Conservation (phyloP, 169 alveolate genomes). For the Hepatocystis sp. region DNA sequence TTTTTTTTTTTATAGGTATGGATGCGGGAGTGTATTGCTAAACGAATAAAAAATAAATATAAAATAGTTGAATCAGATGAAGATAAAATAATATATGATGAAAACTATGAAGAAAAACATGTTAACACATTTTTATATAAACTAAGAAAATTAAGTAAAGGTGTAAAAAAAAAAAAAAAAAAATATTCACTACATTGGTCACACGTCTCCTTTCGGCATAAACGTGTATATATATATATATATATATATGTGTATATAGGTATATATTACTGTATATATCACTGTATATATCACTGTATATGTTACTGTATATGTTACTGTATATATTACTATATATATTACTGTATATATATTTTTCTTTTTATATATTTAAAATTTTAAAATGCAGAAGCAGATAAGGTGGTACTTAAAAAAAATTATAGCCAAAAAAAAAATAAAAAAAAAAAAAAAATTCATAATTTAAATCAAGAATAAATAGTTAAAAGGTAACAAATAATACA, state of each 20-base stretch:
- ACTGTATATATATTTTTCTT: too few species aligned
- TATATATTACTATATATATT: too few species aligned
- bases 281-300: too few species aligned
- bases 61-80: constrained; percentile 44
- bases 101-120: constrained; percentile 69
- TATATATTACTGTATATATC: too few species aligned
- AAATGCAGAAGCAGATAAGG: constrained; percentile 30
- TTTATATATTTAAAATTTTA: too few species aligned
- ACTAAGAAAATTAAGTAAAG: constrained; percentile 26
- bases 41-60: constrained; percentile 37
- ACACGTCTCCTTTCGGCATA: too few species aligned
- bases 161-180: constrained; percentile 26
- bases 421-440: constrained; percentile 5
- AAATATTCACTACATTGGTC: too few species aligned
- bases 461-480: neutral
- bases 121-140: constrained; percentile 62
- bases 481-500: constrained; percentile 6
- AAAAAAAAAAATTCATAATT: neutral
- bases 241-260: constrained; percentile 1
- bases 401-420: constrained; percentile 33
- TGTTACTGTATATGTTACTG: too few species aligned
- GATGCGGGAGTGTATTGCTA: constrained; percentile 69
- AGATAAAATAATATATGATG: constrained; percentile 27
- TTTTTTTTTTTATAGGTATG: constrained; percentile 30
- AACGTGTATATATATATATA: neutral